phyloP scores from a whole-genome alignment of 257 asterid species.

The Linaria vulgaris region DNA sequence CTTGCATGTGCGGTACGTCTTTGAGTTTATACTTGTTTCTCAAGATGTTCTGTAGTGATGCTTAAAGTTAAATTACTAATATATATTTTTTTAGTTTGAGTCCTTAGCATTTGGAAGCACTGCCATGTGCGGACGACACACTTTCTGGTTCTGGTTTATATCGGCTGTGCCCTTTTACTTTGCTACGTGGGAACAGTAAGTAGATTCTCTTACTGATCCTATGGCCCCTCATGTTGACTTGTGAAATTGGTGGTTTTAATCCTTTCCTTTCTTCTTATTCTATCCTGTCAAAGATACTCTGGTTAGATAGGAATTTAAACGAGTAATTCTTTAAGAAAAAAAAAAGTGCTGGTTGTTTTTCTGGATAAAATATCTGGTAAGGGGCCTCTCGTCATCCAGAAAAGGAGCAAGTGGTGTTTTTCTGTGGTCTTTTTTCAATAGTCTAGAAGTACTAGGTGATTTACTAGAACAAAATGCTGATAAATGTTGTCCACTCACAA shows the following conservation, averaged over 20 bases:
- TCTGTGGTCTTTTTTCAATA: too few species aligned
- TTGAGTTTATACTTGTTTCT: slow-evolving; percentile 21
- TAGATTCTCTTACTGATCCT: slow-evolving; percentile 14
- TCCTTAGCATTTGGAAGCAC: slow-evolving; percentile 91
- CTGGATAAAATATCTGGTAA: neutral
- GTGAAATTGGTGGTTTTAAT: neutral
- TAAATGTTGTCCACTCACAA: neutral
- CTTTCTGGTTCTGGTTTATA: slow-evolving; percentile 91
- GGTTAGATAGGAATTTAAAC: neutral
- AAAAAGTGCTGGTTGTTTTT: neutral
- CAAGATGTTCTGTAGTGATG: slow-evolving; percentile 11
- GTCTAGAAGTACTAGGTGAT: too few species aligned
- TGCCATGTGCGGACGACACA: slow-evolving; percentile 70
- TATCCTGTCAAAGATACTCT: neutral
- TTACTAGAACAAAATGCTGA: neutral
- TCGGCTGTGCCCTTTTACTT: slow-evolving; percentile 80
- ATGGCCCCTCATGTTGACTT: neutral
- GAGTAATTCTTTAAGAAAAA: neutral
- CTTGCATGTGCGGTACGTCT: slow-evolving; percentile 92
- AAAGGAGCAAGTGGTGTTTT: too few species aligned
- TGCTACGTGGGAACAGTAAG: slow-evolving; percentile 95
- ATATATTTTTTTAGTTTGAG: slow-evolving; percentile 56
- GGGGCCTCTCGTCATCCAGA: neutral
- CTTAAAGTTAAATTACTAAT: slow-evolving; percentile 23
- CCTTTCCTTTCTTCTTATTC: neutral